These are phyloP conservation scores for Podochytrium sp. DNA, from an alignment of 192 early-diverging fungal species.

Conservation along the genomic window DNA sequence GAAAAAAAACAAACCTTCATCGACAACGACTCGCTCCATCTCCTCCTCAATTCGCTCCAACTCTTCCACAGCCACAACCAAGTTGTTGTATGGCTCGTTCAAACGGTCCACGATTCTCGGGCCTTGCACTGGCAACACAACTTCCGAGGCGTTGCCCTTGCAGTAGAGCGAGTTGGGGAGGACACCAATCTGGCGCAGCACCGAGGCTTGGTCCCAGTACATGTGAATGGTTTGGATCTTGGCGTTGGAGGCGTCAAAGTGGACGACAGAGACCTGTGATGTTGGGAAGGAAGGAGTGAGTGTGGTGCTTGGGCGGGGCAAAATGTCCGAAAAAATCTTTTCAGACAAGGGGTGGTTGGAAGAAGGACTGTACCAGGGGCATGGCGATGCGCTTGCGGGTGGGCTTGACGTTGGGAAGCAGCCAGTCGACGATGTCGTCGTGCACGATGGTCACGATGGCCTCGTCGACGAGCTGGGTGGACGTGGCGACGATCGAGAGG, in stretches of 20 bases:
- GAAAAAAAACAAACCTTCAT: background rate
- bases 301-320: background rate
- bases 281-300: background rate
- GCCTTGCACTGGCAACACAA: constrained; percentile 47
- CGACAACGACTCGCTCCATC: background rate
- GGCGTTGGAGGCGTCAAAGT: constrained; percentile 34
- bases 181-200: constrained; percentile 48
- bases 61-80: background rate
- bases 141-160: constrained; percentile 53
- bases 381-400: constrained; percentile 42
- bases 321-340: background rate
- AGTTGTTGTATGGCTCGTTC: constrained; percentile 30
- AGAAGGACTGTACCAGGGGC: constrained; percentile 27
- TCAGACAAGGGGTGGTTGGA: too few relatives aligned
- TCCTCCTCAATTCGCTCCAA: background rate
- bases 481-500: constrained; percentile 6
- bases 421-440: constrained; percentile 45
- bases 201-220: constrained; percentile 64
- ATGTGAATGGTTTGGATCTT: constrained; percentile 36
- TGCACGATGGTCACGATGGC: constrained; percentile 47
- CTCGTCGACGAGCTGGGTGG: constrained; percentile 45
- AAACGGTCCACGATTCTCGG: constrained; percentile 42
- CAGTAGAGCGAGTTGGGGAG: constrained; percentile 51
- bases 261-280: constrained; percentile 39
- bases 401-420: constrained; percentile 54